phyloP scores from a whole-genome alignment of 257 asterid genomes.

The Lantana camara region DNA sequence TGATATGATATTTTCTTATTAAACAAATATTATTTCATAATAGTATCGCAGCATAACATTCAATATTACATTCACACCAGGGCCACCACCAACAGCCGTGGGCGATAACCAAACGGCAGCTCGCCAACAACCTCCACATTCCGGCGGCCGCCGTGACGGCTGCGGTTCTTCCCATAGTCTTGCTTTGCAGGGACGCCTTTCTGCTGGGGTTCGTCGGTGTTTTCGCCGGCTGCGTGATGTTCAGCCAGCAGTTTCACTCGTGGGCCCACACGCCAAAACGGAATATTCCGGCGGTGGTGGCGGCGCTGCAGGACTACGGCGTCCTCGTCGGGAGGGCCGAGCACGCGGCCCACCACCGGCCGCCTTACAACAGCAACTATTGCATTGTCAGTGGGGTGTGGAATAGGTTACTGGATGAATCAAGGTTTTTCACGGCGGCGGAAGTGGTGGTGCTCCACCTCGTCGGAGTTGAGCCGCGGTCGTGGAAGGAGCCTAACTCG shows the following conservation, averaged over 20 bases:
- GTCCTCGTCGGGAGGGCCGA: constrained; percentile 49
- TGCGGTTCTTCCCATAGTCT: neutral
- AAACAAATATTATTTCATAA: too few relatives aligned
- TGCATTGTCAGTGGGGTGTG: constrained; percentile 87
- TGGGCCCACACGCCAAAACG: constrained; percentile 81
- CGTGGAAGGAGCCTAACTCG: constrained; percentile 44
- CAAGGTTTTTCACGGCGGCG: constrained; percentile 50
- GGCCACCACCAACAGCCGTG: constrained; percentile 49
- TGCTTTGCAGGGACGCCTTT: constrained; percentile 13
- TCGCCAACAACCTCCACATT: constrained; percentile 37
- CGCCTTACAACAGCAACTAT: constrained; percentile 70
- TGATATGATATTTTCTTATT: too few relatives aligned
- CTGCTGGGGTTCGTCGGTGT: constrained; percentile 34
- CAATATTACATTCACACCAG: too few relatives aligned
- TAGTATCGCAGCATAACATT: too few relatives aligned
- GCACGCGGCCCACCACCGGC: constrained; percentile 81
- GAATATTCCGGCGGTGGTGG: constrained; percentile 64
- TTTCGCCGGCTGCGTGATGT: constrained; percentile 34
- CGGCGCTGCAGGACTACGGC: constrained; percentile 77
- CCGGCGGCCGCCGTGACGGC: constrained; percentile 30
- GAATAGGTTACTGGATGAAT: constrained; percentile 55
- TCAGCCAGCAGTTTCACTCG: constrained; percentile 81
- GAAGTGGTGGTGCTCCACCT: constrained; percentile 49
- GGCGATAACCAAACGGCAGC: constrained; percentile 27
- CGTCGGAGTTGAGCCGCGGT: constrained; percentile 61